Base-by-base conservation (phyloP, 805 yeast genomes). In the Kodamaea laetipori region DNA sequence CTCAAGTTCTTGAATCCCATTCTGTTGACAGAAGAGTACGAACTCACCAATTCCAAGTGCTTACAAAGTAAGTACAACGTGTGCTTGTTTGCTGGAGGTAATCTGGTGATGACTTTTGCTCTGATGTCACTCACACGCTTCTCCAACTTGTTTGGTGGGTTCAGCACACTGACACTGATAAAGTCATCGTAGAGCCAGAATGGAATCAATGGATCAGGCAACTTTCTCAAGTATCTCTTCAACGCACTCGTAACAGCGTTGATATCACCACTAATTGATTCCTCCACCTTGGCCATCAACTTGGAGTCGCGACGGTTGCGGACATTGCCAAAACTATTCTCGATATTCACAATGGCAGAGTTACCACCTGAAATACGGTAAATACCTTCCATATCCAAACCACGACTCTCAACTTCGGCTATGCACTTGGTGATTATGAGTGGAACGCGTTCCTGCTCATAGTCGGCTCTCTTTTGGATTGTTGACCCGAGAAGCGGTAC, bases 291-390 rank as follows among this genome's bases (percentile, higher is more conserved):
- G 12, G 51, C 48, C 52, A 65, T 45, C 38, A 58, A 61, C 44
- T 58, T 66, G 10, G 68, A 74, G 49, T 66, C 73, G 11, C 53
- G 49, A 16, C 56, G 60, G 9, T 57, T 54, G 32, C 52, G 55
- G 7, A 56, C 48, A n/a, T 60, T 63, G 3, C 64, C 60, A 53
- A 71, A 71, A 1, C 74, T 70, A 40, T 60, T 63, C 46, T 69
- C 75, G 37, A 71, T 66, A n/a, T 70, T 61, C 17, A 76, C 79
- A 43, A 83, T 76, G 38, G 85, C 84, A 6, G 88, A 76, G 49
- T 82, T 76, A 4, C 88, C 86, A 1, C 96, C 99, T 36, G 95
- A 84, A 52, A 90, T 84, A 52, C 99, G 74, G 67, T 94, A 94
- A 26, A 94, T 76, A 6, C 99, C 99, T 63, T 90, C 98, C 48